A percentile compares a stretch with the other conserved stretches of the same genome.
Evolutionary conservation across 2,329 filamentous ascomycete genomes (phyloP).

Genomic region (Colletotrichum sp.): DNA sequence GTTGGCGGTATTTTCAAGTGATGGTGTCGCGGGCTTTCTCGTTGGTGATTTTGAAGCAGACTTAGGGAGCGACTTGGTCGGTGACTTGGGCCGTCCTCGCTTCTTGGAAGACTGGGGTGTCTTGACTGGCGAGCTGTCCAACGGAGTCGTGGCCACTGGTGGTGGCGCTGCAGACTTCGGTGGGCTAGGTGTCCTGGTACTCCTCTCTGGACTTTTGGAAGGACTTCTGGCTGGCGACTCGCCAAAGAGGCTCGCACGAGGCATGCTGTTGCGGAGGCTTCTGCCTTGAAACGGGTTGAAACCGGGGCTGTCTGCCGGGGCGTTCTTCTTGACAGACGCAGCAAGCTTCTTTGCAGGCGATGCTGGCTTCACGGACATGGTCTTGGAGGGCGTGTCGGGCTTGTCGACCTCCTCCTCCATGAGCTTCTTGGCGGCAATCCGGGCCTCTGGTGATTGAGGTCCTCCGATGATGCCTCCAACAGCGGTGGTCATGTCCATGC

Average conservation of each 20-base stretch:
- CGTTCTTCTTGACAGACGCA: slow-evolving; percentile 31
- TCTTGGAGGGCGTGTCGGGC: slow-evolving; percentile 49
- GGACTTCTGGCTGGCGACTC: slow-evolving; percentile 11
- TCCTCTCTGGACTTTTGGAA: neutral
- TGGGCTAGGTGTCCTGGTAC: slow-evolving; percentile 18
- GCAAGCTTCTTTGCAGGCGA: slow-evolving; percentile 39
- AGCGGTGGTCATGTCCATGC: slow-evolving; percentile 72
- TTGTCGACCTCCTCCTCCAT: slow-evolving; percentile 65
- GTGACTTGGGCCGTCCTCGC: slow-evolving; percentile 11
- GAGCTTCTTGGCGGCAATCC: slow-evolving; percentile 56
- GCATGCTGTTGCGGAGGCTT: slow-evolving; percentile 53
- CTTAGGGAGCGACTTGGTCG: neutral
- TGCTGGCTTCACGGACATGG: slow-evolving; percentile 39
- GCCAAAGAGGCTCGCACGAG: slow-evolving; percentile 46
- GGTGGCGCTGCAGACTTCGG: slow-evolving; percentile 13
- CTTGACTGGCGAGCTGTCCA: slow-evolving; percentile 29
- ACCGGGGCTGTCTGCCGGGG: slow-evolving; percentile 52
- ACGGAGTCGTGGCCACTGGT: neutral
- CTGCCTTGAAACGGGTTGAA: slow-evolving; percentile 58
- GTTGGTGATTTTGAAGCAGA: slow-evolving; percentile 14
- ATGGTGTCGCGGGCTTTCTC: slow-evolving; percentile 35
- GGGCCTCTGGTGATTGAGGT: slow-evolving; percentile 40
- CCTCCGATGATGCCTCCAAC: slow-evolving; percentile 65
- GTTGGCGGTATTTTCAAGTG: slow-evolving; percentile 25
- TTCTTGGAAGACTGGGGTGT: slow-evolving; percentile 20